These are phyloP conservation scores for Thalia dealbata DNA, from an alignment of 176 grass and related monocot species.

Conservation along the genomic window DNA sequence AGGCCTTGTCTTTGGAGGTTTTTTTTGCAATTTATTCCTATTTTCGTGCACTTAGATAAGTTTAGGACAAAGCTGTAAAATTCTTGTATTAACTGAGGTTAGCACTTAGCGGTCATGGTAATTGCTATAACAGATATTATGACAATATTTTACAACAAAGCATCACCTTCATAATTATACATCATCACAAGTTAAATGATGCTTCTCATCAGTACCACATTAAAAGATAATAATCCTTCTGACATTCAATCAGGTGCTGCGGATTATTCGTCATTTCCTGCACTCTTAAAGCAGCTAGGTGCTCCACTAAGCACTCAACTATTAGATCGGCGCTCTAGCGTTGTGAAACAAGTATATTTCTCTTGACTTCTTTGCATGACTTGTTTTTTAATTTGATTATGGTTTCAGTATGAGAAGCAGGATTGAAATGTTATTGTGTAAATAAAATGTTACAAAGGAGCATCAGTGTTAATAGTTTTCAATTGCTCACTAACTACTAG, in stretches of 20 bases:
- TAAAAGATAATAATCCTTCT: not conserved
- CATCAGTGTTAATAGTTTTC: no score
- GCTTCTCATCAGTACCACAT: not conserved
- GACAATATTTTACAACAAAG: no score
- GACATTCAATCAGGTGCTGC: constrained; percentile 41
- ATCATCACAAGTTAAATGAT: not conserved
- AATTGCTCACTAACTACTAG: no score
- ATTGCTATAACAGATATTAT: no score
- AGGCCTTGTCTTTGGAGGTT: constrained; percentile 87
- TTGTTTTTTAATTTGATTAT: not conserved
- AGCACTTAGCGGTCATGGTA: no score
- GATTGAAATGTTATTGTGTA: no score
- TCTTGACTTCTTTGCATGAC: not conserved
- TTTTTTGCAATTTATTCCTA: constrained; percentile 14
- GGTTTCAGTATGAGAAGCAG: not conserved
- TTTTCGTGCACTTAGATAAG: constrained; percentile 5
- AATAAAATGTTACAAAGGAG: no score
- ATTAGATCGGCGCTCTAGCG: constrained; percentile 83
- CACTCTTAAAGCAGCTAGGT: constrained; percentile 80
- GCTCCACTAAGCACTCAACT: constrained; percentile 70
- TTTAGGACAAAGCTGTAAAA: not conserved
- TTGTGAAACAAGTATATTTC: constrained; percentile 86
- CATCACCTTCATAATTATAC: not conserved
- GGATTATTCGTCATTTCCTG: constrained; percentile 81
- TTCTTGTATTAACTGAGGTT: not conserved